Evolutionary conservation across 2,329 filamentous ascomycete species (phyloP), one percentile per base, ranked within the genome.

Genomic region (Peltaster fructicola): DNA sequence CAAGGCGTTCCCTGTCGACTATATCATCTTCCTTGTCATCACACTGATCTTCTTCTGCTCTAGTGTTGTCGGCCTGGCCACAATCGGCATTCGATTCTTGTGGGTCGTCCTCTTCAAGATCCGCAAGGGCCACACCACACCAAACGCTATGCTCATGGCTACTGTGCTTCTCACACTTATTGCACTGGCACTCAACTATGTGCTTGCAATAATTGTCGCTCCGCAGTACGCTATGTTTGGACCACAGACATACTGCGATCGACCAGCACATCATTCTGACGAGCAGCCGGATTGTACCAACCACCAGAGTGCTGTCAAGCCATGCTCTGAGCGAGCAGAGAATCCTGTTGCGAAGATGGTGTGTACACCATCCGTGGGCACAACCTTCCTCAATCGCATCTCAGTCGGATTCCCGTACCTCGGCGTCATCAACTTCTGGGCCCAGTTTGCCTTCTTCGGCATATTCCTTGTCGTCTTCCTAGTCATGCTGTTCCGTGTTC

Each of bases 361-460:
- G 12, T 98, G 88, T 61, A 95, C 84, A 1, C 82, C 88, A 0
- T 85, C 75, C 12, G 73, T 93, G 17, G 77, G 84, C 48, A 88
- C 79, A 31, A 92, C 80, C 0, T 91, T 98, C 52, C 62, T 98
- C 36, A 93, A 95, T 52, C 73, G 84, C 21, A 69, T 93, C 32
- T 84, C 79, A 12, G 67, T 92, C 44, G 92, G 90, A 47, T 98
- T 88, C 64, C 84, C 88, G 5, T 81, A 93, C 47, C 91, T 98
- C 44, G 88, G 88, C 7, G 71, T 75, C 7, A 57, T 95, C n/a
- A 68, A 80, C 38, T 98, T 95, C 51, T 98, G 84, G 82, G 79
- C 82, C 0, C 88, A 98, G 43, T 95, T 93, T 45, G 77, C 66
- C 8, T 95, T 98, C 55, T 54, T 98, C 20, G 62, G 45, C 13